Conservation (phyloP, 108 stramenopile genomes). For the Nannochloropsis oceanica region DNA sequence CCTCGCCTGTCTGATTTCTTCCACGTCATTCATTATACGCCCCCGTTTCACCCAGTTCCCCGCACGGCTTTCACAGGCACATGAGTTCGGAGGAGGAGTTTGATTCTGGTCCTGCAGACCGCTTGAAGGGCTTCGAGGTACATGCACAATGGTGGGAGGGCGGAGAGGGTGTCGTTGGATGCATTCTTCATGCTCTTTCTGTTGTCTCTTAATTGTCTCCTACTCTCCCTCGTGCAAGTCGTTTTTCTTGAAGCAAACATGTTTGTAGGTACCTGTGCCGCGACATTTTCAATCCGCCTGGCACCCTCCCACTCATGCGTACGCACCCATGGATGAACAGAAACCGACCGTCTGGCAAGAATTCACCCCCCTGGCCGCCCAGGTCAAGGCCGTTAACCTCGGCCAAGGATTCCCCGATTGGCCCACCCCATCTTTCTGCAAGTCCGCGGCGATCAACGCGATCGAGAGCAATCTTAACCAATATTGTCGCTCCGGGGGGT, state of each 20-base stretch:
- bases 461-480: neutral
- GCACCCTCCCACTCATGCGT: neutral
- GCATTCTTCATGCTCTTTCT: no score
- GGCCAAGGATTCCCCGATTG: constrained; percentile 12
- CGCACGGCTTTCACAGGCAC: neutral
- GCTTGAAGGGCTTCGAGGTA: neutral
- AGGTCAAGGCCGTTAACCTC: neutral
- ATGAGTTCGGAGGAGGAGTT: neutral
- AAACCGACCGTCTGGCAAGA: constrained; percentile 4
- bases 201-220: neutral
- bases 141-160: no score
- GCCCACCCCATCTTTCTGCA: constrained; percentile 1
- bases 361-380: constrained; percentile 2
- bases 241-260: neutral
- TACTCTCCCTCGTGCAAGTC: no score
- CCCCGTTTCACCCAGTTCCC: no score
- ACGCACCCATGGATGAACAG: neutral
- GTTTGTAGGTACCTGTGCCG: neutral
- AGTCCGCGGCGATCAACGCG: neutral
- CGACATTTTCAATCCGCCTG: no score
- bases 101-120: neutral
- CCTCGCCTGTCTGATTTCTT: no score
- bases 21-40: no score
- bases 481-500: neutral
- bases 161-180: no score